A percentile compares a stretch with the other conserved stretches of the same genome.
Conservation (phyloP, 352 stramenopile species). For the Phytophthora quininea region DNA sequence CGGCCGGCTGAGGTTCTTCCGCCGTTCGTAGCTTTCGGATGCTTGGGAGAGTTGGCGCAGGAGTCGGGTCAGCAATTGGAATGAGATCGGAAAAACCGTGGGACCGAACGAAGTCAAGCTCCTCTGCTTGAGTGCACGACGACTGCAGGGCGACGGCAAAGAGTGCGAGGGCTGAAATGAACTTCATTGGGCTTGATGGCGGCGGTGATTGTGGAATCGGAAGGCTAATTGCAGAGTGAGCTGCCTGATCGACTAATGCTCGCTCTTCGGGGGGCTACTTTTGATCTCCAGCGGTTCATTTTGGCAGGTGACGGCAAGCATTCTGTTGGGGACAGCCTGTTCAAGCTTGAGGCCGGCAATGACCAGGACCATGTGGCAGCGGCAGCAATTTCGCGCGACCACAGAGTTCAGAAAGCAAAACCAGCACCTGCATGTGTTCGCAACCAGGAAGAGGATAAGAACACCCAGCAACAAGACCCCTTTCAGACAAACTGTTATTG, state of each 20-base stretch:
- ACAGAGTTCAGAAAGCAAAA: background rate
- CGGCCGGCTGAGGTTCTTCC: background rate
- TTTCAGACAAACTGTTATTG: background rate
- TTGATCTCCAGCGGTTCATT: background rate
- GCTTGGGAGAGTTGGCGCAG: background rate
- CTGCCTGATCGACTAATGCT: background rate
- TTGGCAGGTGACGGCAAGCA: background rate
- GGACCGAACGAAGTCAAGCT: background rate
- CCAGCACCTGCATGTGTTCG: too few species aligned
- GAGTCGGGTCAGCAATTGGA: background rate
- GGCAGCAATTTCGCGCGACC: background rate
- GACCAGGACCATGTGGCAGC: too few species aligned
- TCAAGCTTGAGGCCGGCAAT: background rate
- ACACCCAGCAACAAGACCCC: too few species aligned
- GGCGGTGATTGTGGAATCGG: background rate
- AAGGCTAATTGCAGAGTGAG: background rate
- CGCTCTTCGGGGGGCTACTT: background rate
- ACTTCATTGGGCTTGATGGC: constrained; percentile 7
- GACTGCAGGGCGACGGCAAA: background rate
- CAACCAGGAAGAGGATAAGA: too few species aligned
- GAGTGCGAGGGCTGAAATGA: constrained; percentile 24
- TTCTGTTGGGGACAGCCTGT: background rate
- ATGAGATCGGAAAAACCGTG: background rate
- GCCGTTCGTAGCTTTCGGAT: background rate
- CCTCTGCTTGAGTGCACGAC: background rate